Base-by-base conservation (phyloP, 1,139 yeast species). In the Hansenula lynferdii region DNA sequence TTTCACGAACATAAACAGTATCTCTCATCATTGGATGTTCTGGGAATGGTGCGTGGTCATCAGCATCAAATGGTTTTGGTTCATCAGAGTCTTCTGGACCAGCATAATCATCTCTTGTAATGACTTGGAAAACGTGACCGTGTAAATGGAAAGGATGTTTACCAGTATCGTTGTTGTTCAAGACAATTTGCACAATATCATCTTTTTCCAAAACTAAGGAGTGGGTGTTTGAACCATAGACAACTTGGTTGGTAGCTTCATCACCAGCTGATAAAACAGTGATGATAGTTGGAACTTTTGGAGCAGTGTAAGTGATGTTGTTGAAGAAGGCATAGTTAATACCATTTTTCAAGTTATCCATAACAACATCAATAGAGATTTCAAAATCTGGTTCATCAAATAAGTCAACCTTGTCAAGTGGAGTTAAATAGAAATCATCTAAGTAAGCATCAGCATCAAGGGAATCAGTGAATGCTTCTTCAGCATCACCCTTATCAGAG, bases 301-400 rank as follows among this genome's bases (percentile, higher is more conserved):
- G 96, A 28, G 75, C 60, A 19, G 76, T 70, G 64, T 77, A 90
- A 14, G 95, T 72, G 49, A 81, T 69, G 59, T 84, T 80, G 69
- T 89, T 86, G 78, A 90, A 86, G 64, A 89, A 80, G 9, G 97
- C 96, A 58, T 89, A 90, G 64, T 85, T 86, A 43, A 84, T 70
- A 61, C 97, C 97, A 58, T 86, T 70, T 34, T 70, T 75, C 59
- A 90, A 70, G 64, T 84, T 85, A 58, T 80, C 81, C 95, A 89
- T 87, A 29, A 65, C 60, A 44, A 90, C 85, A 49, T 78, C 77
- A 32, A 90, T 64, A 12, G 73, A 70, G 49, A 89, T 70, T 40
- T 70, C 70, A 51, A 75, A 69, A 57, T 86, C 96, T 11, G 86
- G 76, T 18, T 81, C 85, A 29, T 75, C 83, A 28, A 67, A 70